Conservation (phyloP, 2,329 filamentous ascomycete genomes). For the Pseudocercospora crystallina region DNA sequence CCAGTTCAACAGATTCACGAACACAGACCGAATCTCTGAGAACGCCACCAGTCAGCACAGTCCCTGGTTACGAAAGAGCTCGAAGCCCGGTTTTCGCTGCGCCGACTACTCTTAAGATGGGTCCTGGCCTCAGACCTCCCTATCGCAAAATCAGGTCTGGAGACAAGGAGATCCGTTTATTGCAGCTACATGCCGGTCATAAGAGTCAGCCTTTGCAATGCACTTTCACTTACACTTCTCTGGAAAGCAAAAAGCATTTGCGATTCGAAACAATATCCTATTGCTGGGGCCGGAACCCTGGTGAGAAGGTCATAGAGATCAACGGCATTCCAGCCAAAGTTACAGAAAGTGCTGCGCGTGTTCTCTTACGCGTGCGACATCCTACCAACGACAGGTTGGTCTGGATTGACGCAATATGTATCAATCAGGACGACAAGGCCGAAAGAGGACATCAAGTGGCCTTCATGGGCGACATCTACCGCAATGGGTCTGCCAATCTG, state of each 20-base stretch:
- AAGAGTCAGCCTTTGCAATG: no score
- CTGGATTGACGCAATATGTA: constrained; percentile 13
- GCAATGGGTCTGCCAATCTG: not conserved
- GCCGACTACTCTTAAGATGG: no score
- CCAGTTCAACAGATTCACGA: no score
- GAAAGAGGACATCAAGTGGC: constrained; percentile 4
- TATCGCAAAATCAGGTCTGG: no score
- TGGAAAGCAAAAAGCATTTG: not conserved
- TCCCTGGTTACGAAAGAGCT: no score
- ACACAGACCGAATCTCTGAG: no score
- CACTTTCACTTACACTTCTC: no score
- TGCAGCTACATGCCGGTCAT: no score
- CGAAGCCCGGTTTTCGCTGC: no score
- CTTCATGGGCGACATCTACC: constrained; percentile 7
- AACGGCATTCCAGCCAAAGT: constrained; percentile 1
- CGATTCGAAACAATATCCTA: constrained; percentile 12
- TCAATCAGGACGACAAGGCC: constrained; percentile 4
- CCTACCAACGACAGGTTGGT: not conserved
- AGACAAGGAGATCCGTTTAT: no score
- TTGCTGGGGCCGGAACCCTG: constrained; percentile 6
- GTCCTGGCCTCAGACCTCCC: no score
- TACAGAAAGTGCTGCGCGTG: not conserved
- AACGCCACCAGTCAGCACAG: no score
- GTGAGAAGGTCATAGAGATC: not conserved
- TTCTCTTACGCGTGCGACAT: not conserved